phyloP scores from a whole-genome alignment of 176 grass and related monocot species.

The Pontederia crassipes region DNA sequence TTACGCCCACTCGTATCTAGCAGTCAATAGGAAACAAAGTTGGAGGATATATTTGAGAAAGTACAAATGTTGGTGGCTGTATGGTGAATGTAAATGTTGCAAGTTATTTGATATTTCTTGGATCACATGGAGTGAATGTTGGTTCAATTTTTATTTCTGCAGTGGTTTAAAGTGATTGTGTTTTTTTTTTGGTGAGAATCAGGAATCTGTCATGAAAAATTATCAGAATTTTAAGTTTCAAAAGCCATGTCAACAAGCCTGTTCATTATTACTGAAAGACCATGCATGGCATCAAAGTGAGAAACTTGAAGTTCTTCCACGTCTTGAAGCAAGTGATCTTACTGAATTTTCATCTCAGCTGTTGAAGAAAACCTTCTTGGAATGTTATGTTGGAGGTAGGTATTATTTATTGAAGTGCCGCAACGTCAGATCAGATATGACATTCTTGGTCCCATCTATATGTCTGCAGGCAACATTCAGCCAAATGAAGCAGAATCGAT shows the following conservation, averaged over 20 bases:
- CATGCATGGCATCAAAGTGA: conserved; percentile 72
- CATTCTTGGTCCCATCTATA: background rate
- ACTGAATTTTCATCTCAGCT: conserved; percentile 42
- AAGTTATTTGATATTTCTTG: no score
- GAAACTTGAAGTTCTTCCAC: conserved; percentile 60
- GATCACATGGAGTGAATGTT: no score
- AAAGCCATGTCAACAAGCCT: conserved; percentile 68
- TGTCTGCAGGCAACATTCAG: conserved; percentile 70
- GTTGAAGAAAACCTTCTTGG: conserved; percentile 66
- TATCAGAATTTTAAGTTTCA: conserved; percentile 85
- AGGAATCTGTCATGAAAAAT: conserved; percentile 74
- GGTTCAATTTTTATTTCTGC: no score
- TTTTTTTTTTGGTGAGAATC: conserved; percentile 22
- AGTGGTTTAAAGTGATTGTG: background rate
- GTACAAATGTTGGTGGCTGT: no score
- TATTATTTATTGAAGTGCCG: no score
- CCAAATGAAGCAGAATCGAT: conserved; percentile 53
- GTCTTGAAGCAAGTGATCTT: conserved; percentile 52
- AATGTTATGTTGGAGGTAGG: conserved; percentile 75
- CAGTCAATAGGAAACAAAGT: no score
- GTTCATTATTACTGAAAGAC: conserved; percentile 57
- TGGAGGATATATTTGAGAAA: no score
- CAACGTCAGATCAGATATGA: background rate
- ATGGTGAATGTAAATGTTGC: no score
- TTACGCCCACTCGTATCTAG: no score